Conservation (phyloP, 2,329 filamentous ascomycete species). For the Claviceps sp. region DNA sequence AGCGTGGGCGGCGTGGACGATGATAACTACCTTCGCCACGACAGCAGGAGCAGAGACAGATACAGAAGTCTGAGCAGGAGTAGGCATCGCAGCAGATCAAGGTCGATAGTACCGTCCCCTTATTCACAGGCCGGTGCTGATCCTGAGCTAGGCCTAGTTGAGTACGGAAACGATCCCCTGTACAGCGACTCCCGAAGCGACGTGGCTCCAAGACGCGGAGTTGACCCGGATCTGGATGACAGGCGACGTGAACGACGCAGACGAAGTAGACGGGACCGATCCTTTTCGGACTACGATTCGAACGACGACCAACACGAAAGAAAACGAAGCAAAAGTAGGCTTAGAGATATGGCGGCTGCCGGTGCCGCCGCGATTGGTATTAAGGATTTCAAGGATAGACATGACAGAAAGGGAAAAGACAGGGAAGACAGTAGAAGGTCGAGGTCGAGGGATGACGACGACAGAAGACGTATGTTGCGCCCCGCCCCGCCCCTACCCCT, state of each 20-base stretch:
- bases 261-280: constrained; percentile 21
- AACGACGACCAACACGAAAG: constrained; percentile 13
- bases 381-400: constrained; percentile 40
- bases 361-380: constrained; percentile 50
- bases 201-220: constrained; percentile 22
- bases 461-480: constrained; percentile 12
- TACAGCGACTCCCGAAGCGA: constrained; percentile 25
- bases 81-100: constrained; percentile 27
- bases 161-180: constrained; percentile 49
- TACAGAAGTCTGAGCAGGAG: constrained; percentile 16
- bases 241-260: constrained; percentile 24
- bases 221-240: constrained; percentile 36
- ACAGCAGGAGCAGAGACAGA: constrained; percentile 20
- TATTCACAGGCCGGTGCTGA: constrained; percentile 42
- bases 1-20: constrained; percentile 22
- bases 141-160: constrained; percentile 55
- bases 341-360: constrained; percentile 36
- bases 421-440: constrained; percentile 21
- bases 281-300: constrained; percentile 21
- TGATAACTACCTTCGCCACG: constrained; percentile 19
- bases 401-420: constrained; percentile 26
- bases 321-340: constrained; percentile 40
- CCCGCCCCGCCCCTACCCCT: background rate
- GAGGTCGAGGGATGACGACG: constrained; percentile 16
- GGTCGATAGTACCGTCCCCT: constrained; percentile 37